phyloP scores from a whole-genome alignment of 2,329 filamentous ascomycete species.

The Colletotrichum sp. region DNA sequence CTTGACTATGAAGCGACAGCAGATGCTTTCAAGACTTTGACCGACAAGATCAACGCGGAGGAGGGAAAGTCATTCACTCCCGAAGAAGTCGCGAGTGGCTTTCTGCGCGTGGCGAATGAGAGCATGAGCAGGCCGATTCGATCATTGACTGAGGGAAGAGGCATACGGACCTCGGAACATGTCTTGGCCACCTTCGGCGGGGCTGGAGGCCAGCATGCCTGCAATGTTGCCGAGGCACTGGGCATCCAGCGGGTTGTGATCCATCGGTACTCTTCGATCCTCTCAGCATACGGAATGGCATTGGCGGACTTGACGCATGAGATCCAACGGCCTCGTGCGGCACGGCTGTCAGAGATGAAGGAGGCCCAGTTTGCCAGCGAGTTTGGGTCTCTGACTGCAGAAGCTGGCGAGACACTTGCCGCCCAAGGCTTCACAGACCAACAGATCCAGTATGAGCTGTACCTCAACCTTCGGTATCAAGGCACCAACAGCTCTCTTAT shows the following conservation, averaged over 20 bases:
- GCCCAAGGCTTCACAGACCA: not conserved
- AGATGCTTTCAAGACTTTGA: constrained; percentile 45
- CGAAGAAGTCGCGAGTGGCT: constrained; percentile 65
- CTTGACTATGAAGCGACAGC: constrained; percentile 45
- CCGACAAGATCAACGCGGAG: constrained; percentile 42
- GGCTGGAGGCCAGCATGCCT: constrained; percentile 70
- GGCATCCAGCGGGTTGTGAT: constrained; percentile 47
- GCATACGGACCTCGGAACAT: constrained; percentile 33
- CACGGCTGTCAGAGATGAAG: constrained; percentile 22
- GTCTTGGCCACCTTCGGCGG: constrained; percentile 61
- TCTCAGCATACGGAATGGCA: constrained; percentile 50
- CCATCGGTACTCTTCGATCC: constrained; percentile 42
- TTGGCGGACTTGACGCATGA: constrained; percentile 44
- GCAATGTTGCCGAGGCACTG: constrained; percentile 42
- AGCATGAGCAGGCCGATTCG: constrained; percentile 79
- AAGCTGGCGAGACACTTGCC: not conserved
- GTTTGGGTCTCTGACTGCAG: constrained; percentile 22
- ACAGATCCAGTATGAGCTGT: not conserved
- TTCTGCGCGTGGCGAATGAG: constrained; percentile 78
- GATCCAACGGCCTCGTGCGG: constrained; percentile 29
- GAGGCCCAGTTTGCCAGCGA: constrained; percentile 3
- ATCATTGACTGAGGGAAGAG: constrained; percentile 70
- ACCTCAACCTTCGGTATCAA: not conserved
- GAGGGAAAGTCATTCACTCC: constrained; percentile 32
- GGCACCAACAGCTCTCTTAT: not conserved